Evolutionary conservation across 441 rosid genomes (phyloP).

Genomic region (Erysimum pusillum): DNA sequence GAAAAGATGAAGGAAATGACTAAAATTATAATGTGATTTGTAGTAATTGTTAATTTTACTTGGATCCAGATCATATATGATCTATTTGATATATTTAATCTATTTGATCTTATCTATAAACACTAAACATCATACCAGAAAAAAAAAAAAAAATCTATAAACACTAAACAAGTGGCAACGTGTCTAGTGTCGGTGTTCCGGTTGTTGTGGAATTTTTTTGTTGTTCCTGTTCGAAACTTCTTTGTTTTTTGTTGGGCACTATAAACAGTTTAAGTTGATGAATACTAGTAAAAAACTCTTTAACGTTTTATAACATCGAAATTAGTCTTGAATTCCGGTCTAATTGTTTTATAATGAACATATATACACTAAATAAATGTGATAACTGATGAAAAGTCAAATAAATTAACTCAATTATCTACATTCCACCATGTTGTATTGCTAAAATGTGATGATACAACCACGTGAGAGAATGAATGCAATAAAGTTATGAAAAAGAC

Average conservation of each 20-base stretch:
- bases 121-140: background rate
- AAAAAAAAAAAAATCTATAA: background rate
- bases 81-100: background rate
- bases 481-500: background rate
- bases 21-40: background rate
- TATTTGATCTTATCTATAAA: background rate
- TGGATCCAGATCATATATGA: background rate
- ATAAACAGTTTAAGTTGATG: background rate
- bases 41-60: background rate
- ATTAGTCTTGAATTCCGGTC: background rate
- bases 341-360: background rate
- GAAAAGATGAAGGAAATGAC: background rate
- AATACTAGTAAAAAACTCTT: no score
- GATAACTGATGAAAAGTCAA: conserved; percentile 4
- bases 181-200: background rate
- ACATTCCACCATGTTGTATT: background rate
- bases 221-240: background rate
- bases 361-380: background rate
- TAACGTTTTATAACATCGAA: background rate
- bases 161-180: background rate
- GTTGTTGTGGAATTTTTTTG: background rate
- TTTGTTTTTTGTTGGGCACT: background rate
- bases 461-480: conserved; percentile 12
- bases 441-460: conserved; percentile 7
- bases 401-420: background rate